phyloP scores from a whole-genome alignment of 306 rosid species.

The Rosa persica region DNA sequence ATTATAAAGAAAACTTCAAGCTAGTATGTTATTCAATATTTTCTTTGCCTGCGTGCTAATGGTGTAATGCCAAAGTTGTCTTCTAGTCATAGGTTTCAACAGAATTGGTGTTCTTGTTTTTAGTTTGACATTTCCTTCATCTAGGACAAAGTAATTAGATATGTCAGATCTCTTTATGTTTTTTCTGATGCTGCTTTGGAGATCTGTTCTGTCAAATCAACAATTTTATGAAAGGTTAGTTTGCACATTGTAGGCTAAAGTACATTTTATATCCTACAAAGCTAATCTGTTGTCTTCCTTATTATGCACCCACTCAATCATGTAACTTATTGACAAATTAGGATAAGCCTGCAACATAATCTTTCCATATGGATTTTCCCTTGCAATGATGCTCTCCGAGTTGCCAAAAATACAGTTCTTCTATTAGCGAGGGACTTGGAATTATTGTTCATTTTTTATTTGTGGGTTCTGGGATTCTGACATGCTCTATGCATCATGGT shows the following conservation, averaged over 20 bases:
- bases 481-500: slow-evolving; percentile 15
- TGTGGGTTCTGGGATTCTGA: slow-evolving; percentile 22
- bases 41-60: neutral
- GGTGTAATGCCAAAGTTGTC: neutral
- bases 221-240: neutral
- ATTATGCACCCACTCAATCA: neutral
- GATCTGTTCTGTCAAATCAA: neutral
- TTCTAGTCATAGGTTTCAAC: neutral
- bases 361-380: neutral
- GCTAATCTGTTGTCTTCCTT: neutral
- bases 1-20: neutral
- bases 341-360: neutral
- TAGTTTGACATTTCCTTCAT: neutral
- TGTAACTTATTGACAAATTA: slow-evolving; percentile 4
- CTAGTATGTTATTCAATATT: neutral
- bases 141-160: neutral
- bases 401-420: neutral
- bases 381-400: neutral
- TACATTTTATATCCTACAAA: neutral
- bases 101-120: slow-evolving; percentile 7
- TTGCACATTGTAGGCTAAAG: neutral
- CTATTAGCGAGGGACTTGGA: neutral
- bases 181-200: neutral
- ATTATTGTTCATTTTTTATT: slow-evolving; percentile 1
- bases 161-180: neutral